phyloP scores from a whole-genome alignment of 306 rosid genomes.

The Quercus gilva region DNA sequence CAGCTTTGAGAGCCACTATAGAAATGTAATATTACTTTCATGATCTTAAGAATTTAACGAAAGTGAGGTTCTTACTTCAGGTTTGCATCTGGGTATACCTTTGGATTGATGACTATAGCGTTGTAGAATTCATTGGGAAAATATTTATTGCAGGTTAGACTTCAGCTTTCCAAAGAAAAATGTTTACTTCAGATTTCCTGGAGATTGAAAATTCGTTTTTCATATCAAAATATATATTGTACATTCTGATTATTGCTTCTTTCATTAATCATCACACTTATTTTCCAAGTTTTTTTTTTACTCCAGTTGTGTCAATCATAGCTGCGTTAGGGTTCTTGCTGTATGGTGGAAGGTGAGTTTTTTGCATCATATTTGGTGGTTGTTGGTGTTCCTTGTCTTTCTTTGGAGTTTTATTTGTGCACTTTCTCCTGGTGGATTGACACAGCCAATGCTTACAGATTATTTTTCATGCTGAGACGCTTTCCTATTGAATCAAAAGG shows the following conservation, averaged over 20 bases:
- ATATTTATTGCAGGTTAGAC: slow-evolving; percentile 85
- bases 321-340: slow-evolving; percentile 93
- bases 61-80: slow-evolving; percentile 44
- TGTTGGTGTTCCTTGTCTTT: slow-evolving; percentile 11
- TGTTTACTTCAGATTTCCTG: neutral
- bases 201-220: slow-evolving; percentile 17
- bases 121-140: slow-evolving; percentile 64
- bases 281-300: neutral
- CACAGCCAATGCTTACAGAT: slow-evolving; percentile 35
- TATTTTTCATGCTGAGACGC: slow-evolving; percentile 91
- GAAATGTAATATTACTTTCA: neutral
- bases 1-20: neutral
- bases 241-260: neutral
- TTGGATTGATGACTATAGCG: slow-evolving; percentile 59
- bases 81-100: slow-evolving; percentile 86
- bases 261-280: slow-evolving; percentile 8
- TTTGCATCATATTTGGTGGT: slow-evolving; percentile 16
- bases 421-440: slow-evolving; percentile 1
- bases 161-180: neutral
- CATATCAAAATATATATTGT: neutral
- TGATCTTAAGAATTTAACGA: slow-evolving; percentile 13
- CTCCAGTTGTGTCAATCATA: slow-evolving; percentile 73
- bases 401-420: neutral
- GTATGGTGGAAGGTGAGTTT: slow-evolving; percentile 92
- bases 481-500: slow-evolving; percentile 98